Evolutionary conservation across 2,329 filamentous ascomycete genomes (phyloP).

Genomic region (Beauveria caledonica): DNA sequence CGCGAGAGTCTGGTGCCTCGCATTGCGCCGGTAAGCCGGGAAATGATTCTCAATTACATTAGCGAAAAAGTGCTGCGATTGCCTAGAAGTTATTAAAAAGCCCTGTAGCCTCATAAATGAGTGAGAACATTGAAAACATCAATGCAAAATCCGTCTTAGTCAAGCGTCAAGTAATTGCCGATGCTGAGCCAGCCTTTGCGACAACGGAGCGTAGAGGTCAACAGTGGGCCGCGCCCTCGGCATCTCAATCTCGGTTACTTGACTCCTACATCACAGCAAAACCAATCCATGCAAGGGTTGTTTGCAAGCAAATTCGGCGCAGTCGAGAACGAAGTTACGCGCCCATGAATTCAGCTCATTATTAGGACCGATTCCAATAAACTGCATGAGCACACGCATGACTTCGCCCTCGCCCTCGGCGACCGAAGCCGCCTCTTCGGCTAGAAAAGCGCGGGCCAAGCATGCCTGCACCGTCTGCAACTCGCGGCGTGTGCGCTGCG

Average conservation of each 20-base stretch:
- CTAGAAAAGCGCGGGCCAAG: slow-evolving; percentile 27
- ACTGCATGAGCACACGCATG: slow-evolving; percentile 2
- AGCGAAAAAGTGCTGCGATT: slow-evolving; percentile 59
- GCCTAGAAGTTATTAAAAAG: slow-evolving; percentile 54
- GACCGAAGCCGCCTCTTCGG: slow-evolving; percentile 16
- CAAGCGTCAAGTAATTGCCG: not conserved
- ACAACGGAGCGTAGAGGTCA: not conserved
- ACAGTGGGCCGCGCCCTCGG: slow-evolving; percentile 2
- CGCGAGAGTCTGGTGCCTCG: slow-evolving; percentile 57
- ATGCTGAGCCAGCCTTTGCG: not conserved
- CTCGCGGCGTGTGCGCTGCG: slow-evolving; percentile 26
- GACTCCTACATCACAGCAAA: slow-evolving; percentile 2
- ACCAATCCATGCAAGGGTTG: not conserved
- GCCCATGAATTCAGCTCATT: not conserved
- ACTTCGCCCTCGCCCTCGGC: slow-evolving; percentile 9
- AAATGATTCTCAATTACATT: slow-evolving; percentile 72
- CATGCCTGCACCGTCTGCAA: slow-evolving; percentile 29
- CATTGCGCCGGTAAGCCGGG: slow-evolving; percentile 56
- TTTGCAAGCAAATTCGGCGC: not conserved
- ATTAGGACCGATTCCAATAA: not conserved
- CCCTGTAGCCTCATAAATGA: not conserved
- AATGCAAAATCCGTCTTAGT: not conserved
- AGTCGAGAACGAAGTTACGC: not conserved
- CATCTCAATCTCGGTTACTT: slow-evolving; percentile 11
- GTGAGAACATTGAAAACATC: not conserved